phyloP scores from a whole-genome alignment of 192 early-diverging fungal genomes.

The Dimargaris cristalligena region DNA sequence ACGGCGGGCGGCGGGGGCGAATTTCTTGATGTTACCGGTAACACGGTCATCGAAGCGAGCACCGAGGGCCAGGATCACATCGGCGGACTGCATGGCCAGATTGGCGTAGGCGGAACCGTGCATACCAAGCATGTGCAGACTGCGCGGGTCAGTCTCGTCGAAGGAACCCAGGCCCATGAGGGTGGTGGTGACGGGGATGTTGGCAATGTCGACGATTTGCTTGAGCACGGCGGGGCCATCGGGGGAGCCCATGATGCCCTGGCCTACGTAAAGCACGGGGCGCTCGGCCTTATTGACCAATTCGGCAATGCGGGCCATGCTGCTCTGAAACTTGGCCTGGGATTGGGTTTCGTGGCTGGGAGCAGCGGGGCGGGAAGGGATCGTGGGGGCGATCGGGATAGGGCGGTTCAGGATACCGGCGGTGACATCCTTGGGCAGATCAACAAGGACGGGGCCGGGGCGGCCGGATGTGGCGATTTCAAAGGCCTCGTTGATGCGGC shows the following conservation, averaged over 20 bases:
- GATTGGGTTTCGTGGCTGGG: slow-evolving; percentile 32
- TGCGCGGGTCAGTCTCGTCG: slow-evolving; percentile 77
- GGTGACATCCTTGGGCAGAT: slow-evolving; percentile 96
- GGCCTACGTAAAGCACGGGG: slow-evolving; percentile 91
- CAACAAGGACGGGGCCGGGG: slow-evolving; percentile 92
- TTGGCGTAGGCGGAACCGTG: slow-evolving; percentile 97
- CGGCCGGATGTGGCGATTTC: slow-evolving; percentile 89
- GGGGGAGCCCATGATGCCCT: slow-evolving; percentile 67
- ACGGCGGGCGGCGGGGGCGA: slow-evolving; percentile 83
- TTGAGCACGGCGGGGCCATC: slow-evolving; percentile 68
- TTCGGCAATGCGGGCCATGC: slow-evolving; percentile 56
- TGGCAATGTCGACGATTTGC: slow-evolving; percentile 69
- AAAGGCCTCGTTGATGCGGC: slow-evolving; percentile 97
- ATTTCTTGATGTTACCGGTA: slow-evolving; percentile 75
- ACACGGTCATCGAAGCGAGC: slow-evolving; percentile 98
- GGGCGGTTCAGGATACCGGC: slow-evolving; percentile 70
- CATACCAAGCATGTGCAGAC: slow-evolving; percentile 98
- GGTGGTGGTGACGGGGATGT: slow-evolving; percentile 97
- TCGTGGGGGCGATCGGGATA: slow-evolving; percentile 53
- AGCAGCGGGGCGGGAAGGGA: slow-evolving; percentile 50
- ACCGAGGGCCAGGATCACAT: slow-evolving; percentile 86
- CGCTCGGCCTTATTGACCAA: slow-evolving; percentile 75
- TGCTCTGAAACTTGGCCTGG: slow-evolving; percentile 28
- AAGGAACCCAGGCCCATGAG: slow-evolving; percentile 82
- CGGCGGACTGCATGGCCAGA: slow-evolving; percentile 92